phyloP scores from a whole-genome alignment of 2,329 filamentous ascomycete species.

The Phialophora macrospora region DNA sequence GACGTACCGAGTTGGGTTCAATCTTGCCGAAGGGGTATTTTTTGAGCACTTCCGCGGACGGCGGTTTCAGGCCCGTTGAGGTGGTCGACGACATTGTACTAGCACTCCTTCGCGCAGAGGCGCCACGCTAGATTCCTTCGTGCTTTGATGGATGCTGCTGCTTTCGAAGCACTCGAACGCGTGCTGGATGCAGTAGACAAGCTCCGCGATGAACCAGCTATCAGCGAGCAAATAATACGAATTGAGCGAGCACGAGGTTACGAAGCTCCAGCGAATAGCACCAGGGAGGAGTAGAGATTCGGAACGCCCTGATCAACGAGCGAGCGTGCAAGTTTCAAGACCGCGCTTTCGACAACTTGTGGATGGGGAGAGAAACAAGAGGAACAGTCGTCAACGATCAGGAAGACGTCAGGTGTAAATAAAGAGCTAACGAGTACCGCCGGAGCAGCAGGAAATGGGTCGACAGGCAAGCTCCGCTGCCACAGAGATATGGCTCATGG shows the following conservation, averaged over 20 bases:
- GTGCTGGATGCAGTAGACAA: background rate
- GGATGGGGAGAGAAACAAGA: background rate
- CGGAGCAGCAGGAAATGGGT: background rate
- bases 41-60: constrained; percentile 27
- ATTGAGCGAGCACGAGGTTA: background rate
- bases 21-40: constrained; percentile 39
- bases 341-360: too few species aligned
- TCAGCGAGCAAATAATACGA: background rate
- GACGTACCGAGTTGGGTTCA: constrained; percentile 38
- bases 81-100: constrained; percentile 12
- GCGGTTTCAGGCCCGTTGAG: constrained; percentile 30
- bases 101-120: too few species aligned
- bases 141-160: background rate
- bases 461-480: background rate
- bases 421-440: background rate
- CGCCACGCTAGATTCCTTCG: background rate
- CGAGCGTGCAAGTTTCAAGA: background rate
- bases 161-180: background rate
- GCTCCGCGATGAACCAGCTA: background rate
- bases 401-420: constrained; percentile 16
- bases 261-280: background rate
- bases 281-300: background rate
- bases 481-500: constrained; percentile 20
- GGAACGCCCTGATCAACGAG: background rate
- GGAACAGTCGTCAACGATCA: background rate